Conservation (phyloP, 495 filamentous ascomycete genomes). For the Elaphomyces granulatus region DNA sequence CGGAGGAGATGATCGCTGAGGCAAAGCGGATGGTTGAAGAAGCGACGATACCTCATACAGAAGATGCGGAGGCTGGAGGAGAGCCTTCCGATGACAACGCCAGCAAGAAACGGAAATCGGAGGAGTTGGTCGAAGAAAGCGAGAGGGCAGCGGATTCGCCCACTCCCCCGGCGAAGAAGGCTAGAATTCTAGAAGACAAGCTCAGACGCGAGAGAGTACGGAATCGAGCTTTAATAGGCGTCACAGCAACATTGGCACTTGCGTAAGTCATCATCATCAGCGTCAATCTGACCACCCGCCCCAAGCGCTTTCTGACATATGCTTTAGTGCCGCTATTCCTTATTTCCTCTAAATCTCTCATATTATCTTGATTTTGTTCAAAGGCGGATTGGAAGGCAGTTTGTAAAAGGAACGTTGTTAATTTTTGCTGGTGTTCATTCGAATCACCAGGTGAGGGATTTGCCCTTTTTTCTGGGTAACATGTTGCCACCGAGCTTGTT, state of each 20-base stretch:
- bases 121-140: constrained; percentile 47
- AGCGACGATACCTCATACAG: constrained; percentile 44
- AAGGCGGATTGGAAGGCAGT: background rate
- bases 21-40: constrained; percentile 85
- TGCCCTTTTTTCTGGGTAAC: too few species aligned
- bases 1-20: constrained; percentile 66
- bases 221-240: constrained; percentile 68
- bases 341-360: constrained; percentile 27
- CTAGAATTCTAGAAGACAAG: constrained; percentile 57
- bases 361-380: background rate
- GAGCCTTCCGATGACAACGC: constrained; percentile 20
- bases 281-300: background rate
- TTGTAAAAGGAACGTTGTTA: background rate
- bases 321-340: constrained; percentile 31
- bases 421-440: too few species aligned
- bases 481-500: too few species aligned
- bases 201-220: constrained; percentile 69
- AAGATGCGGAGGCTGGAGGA: constrained; percentile 17
- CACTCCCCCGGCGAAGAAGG: constrained; percentile 51
- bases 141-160: constrained; percentile 35
- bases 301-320: too few species aligned
- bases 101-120: constrained; percentile 64
- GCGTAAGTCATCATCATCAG: constrained; percentile 49
- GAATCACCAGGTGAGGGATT: too few species aligned
- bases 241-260: constrained; percentile 70